Evolutionary conservation across 306 rosid genomes (phyloP).

Genomic region (Arachis hypogaea): DNA sequence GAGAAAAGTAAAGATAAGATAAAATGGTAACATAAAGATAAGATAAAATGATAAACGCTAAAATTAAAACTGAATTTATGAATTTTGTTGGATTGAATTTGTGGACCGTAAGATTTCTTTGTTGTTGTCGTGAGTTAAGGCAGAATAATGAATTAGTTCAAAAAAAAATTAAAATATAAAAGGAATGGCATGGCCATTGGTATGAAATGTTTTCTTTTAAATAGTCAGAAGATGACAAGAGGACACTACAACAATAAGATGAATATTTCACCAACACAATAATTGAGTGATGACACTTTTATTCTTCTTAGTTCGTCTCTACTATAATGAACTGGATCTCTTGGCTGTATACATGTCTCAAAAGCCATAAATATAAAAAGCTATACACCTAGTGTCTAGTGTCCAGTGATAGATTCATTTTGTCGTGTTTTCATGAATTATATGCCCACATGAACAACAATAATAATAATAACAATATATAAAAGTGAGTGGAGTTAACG

Average conservation of each 20-base stretch:
- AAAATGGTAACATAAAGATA: too few relatives aligned
- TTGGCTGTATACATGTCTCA: not conserved
- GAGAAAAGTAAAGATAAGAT: too few relatives aligned
- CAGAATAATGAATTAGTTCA: too few relatives aligned
- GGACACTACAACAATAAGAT: not conserved
- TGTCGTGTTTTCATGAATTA: conserved; percentile 14
- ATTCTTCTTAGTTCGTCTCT: not conserved
- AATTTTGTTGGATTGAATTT: too few relatives aligned
- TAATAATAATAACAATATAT: not conserved
- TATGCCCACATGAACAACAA: not conserved
- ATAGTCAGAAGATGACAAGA: conserved; percentile 13
- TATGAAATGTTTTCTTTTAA: not conserved
- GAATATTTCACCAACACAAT: not conserved
- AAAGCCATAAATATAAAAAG: conserved; percentile 31
- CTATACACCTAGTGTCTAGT: not conserved
- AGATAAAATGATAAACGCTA: too few relatives aligned
- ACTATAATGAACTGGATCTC: not conserved
- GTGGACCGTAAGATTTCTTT: too few relatives aligned
- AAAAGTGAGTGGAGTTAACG: not conserved
- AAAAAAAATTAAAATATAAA: not conserved
- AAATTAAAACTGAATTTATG: too few relatives aligned
- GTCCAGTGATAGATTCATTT: conserved; percentile 30
- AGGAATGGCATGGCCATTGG: conserved; percentile 1
- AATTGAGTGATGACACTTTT: not conserved
- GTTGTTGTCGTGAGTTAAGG: too few relatives aligned